Conservation (phyloP, 2,329 filamentous ascomycete species). For the Aureobasidium sp. region DNA sequence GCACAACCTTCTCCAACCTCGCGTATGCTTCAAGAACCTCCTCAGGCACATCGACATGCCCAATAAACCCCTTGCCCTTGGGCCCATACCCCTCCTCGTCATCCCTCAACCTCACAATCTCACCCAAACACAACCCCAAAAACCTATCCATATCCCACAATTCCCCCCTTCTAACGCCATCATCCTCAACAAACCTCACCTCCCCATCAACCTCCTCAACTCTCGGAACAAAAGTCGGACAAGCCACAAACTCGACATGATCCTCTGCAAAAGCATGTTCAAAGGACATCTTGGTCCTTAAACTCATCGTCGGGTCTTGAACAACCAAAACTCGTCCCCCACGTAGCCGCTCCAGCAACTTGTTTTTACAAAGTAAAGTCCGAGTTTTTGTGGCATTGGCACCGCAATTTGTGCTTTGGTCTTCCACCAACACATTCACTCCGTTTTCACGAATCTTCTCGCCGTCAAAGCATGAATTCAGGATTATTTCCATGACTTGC, state of each 20-base stretch:
- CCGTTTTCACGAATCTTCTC: conserved; percentile 22
- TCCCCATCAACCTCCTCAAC: conserved; percentile 7
- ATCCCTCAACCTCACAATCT: conserved; percentile 39
- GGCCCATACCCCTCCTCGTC: conserved; percentile 40
- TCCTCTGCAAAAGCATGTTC: conserved; percentile 30
- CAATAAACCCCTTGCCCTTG: conserved; percentile 37
- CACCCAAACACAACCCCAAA: conserved; percentile 37
- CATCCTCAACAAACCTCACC: conserved; percentile 16
- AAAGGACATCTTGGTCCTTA: conserved; percentile 38
- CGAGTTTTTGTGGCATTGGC: conserved; percentile 36
- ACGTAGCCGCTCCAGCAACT: conserved; percentile 19
- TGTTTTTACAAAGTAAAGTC: conserved; percentile 30
- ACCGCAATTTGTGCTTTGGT: conserved; percentile 42
- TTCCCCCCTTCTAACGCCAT: not conserved
- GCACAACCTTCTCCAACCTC: conserved; percentile 18
- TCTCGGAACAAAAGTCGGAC: conserved; percentile 30
- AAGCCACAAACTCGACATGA: conserved; percentile 25
- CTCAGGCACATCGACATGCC: conserved; percentile 37
- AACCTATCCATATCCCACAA: conserved; percentile 38
- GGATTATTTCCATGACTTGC: conserved; percentile 33
- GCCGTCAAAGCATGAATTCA: conserved; percentile 28
- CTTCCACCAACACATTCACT: conserved; percentile 35
- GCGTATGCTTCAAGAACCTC: conserved; percentile 31
- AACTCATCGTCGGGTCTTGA: conserved; percentile 43
- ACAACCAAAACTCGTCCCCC: conserved; percentile 31